Conservation (phyloP, 2,329 filamentous ascomycete species). For the Penicillium sp. region DNA sequence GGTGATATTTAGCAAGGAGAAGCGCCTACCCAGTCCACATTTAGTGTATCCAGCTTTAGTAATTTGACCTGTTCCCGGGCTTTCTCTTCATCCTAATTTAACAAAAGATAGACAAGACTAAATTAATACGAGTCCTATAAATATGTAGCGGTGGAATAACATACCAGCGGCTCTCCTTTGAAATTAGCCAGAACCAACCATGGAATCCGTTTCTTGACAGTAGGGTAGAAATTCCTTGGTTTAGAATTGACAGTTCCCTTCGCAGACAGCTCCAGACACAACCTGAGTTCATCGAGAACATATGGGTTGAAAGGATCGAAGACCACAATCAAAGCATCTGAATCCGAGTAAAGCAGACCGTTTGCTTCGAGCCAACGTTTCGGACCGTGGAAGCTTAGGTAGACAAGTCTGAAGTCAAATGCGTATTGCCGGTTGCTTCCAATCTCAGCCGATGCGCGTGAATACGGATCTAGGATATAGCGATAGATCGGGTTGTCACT, state of each 20-base stretch:
- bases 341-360: neutral
- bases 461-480: neutral
- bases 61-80: neutral
- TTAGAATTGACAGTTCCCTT: neutral
- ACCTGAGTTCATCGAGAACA: neutral
- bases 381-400: neutral
- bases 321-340: neutral
- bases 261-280: neutral
- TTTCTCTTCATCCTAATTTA: neutral
- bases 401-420: neutral
- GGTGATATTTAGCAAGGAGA: neutral
- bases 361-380: neutral
- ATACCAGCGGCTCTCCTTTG: neutral
- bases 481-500: neutral
- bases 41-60: neutral
- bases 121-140: neutral
- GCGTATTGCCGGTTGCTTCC: neutral
- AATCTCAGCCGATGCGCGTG: neutral
- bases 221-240: neutral
- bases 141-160: neutral
- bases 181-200: neutral
- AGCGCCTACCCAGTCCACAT: neutral
- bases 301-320: neutral
- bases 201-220: neutral
- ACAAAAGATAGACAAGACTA: neutral